These are phyloP conservation scores for Jaminaea rosea DNA, from an alignment of 1,284 basidiomycete genomes.

Conservation along the genomic window DNA sequence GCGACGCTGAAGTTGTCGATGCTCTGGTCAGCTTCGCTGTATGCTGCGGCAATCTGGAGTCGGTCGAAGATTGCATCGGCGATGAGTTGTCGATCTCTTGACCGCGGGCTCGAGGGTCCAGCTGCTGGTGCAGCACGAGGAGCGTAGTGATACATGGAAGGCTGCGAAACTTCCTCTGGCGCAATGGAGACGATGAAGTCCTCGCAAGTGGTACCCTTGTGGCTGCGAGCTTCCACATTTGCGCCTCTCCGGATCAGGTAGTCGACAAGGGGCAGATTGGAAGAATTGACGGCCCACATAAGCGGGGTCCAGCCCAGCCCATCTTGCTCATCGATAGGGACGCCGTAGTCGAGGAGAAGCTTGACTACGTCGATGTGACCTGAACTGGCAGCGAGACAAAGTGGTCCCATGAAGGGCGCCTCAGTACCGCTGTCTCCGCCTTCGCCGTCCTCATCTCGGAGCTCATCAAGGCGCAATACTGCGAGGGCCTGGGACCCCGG, in stretches of 20 bases:
- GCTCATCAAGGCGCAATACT: constrained; percentile 4
- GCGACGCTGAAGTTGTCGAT: not conserved
- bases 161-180: constrained; percentile 10
- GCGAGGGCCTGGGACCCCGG: constrained; percentile 7
- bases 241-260: constrained; percentile 79
- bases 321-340: constrained; percentile 32
- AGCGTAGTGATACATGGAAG: not conserved
- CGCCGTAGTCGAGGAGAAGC: constrained; percentile 26
- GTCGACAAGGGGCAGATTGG: constrained; percentile 81
- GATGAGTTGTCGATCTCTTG: constrained; percentile 13
- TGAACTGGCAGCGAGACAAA: constrained; percentile 29
- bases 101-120: not conserved
- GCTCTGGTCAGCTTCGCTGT: not conserved
- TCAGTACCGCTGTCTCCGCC: too few species aligned
- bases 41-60: constrained; percentile 8
- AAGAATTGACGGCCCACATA: constrained; percentile 81
- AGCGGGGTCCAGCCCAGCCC: constrained; percentile 77
- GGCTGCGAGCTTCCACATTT: constrained; percentile 27
- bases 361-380: constrained; percentile 36
- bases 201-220: constrained; percentile 31
- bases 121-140: not conserved
- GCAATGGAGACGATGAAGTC: constrained; percentile 36
- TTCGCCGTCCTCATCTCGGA: constrained; percentile 13
- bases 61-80: constrained; percentile 36
- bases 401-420: constrained; percentile 28